Evolutionary conservation across 768 basidiomycete genomes (phyloP).

Genomic region (Termitomyces sp.): DNA sequence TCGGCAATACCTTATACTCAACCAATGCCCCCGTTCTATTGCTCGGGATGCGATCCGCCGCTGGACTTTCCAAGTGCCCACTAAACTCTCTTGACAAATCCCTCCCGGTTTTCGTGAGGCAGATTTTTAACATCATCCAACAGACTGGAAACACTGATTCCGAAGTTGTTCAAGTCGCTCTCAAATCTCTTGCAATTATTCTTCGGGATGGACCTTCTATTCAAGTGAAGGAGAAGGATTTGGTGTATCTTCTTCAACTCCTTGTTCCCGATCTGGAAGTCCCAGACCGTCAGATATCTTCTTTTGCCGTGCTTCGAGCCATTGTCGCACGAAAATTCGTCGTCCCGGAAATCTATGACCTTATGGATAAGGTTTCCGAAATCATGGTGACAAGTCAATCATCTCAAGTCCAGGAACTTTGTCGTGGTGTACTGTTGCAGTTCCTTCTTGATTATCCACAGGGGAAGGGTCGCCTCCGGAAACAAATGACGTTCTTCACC

Average conservation of each 20-base stretch:
- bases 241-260: constrained; percentile 81
- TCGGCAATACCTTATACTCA: constrained; percentile 92
- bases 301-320: constrained; percentile 85
- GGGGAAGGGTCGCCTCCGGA: constrained; percentile 83
- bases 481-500: constrained; percentile 86
- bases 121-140: constrained; percentile 78
- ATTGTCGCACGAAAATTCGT: constrained; percentile 90
- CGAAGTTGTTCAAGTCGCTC: constrained; percentile 81
- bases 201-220: constrained; percentile 85
- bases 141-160: constrained; percentile 84
- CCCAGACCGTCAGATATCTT: constrained; percentile 73
- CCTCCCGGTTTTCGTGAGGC: constrained; percentile 76
- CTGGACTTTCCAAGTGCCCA: constrained; percentile 80
- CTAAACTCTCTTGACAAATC: constrained; percentile 69
- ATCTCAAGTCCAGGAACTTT: constrained; percentile 84
- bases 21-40: constrained; percentile 67
- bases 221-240: constrained; percentile 83
- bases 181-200: constrained; percentile 80
- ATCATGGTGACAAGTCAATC: constrained; percentile 95
- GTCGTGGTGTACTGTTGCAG: constrained; percentile 82
- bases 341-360: constrained; percentile 93
- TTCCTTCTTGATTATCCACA: constrained; percentile 98
- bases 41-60: constrained; percentile 72
- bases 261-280: constrained; percentile 90
- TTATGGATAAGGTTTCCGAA: constrained; percentile 90